phyloP scores from a whole-genome alignment of 1,284 basidiomycete species.

The Marasmius oreades region DNA sequence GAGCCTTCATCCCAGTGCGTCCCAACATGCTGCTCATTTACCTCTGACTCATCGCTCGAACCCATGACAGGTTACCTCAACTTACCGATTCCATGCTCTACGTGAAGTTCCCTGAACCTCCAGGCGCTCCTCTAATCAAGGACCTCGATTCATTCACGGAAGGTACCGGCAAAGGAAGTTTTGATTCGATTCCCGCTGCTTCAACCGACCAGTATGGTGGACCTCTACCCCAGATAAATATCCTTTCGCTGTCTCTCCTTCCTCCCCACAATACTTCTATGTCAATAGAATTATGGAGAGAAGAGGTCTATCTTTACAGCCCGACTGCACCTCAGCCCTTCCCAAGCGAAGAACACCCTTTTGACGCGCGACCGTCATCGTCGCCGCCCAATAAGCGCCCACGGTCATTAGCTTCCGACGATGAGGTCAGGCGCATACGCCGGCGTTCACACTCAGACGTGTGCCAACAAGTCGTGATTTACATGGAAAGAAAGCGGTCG shows the following conservation, averaged over 20 bases:
- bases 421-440: slow-evolving; percentile 11
- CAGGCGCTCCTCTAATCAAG: slow-evolving; percentile 43
- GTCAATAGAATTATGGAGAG: slow-evolving; percentile 27
- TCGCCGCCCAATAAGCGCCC: slow-evolving; percentile 14
- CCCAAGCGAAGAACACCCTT: slow-evolving; percentile 4
- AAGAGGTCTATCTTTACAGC: slow-evolving; percentile 20
- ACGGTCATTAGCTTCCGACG: slow-evolving; percentile 16
- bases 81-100: neutral
- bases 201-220: slow-evolving; percentile 30
- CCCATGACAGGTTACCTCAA: slow-evolving; percentile 1
- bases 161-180: slow-evolving; percentile 45
- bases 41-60: slow-evolving; percentile 1
- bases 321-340: slow-evolving; percentile 14
- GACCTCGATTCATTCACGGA: slow-evolving; percentile 55
- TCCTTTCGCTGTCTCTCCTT: slow-evolving; percentile 25
- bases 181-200: slow-evolving; percentile 39
- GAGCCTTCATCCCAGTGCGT: slow-evolving; percentile 8
- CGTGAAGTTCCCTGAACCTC: slow-evolving; percentile 16
- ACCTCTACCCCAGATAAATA: slow-evolving; percentile 19
- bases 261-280: slow-evolving; percentile 14
- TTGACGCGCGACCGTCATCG: slow-evolving; percentile 2
- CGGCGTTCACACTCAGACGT: slow-evolving; percentile 6
- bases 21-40: neutral
- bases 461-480: neutral
- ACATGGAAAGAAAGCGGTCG: neutral